Percentiles rank a stretch among this genome's conserved stretches.
Conservation (phyloP, 1,284 basidiomycete genomes). For the Cutaneotrichosporon cyanovorans region DNA sequence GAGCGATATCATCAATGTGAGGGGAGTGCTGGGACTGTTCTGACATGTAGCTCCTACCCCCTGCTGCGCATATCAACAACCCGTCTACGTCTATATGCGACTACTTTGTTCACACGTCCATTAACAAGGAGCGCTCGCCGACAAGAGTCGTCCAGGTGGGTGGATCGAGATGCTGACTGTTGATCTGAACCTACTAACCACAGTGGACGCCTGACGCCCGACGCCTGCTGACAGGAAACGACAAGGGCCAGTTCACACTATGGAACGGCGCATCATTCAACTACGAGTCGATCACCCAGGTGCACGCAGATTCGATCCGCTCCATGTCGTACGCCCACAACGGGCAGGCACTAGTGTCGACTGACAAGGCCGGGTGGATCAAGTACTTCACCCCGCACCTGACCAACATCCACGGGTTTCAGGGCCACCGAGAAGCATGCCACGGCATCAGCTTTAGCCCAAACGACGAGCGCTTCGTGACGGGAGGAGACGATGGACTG, state of each 20-base stretch:
- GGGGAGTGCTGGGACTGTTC: constrained; percentile 22
- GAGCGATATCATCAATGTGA: constrained; percentile 74
- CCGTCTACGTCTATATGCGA: constrained; percentile 86
- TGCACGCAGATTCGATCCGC: constrained; percentile 90
- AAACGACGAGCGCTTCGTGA: constrained; percentile 84
- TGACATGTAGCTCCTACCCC: constrained; percentile 67
- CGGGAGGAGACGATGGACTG: constrained; percentile 87
- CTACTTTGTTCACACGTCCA: constrained; percentile 94
- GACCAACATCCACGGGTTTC: constrained; percentile 93
- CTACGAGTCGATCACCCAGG: constrained; percentile 97
- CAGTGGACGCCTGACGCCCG: constrained; percentile 96
- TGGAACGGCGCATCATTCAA: constrained; percentile 99
- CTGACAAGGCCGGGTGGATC: constrained; percentile 87
- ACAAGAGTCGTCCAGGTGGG: constrained; percentile 86
- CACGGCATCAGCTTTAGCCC: constrained; percentile 86
- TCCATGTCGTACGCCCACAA: constrained; percentile 84
- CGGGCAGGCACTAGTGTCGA: constrained; percentile 81
- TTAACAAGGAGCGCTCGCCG: constrained; percentile 95
- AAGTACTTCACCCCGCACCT: constrained; percentile 99
- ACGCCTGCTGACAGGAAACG: constrained; percentile 86
- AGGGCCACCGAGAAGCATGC: constrained; percentile 82
- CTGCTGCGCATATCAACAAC: constrained; percentile 81
- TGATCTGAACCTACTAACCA: background rate
- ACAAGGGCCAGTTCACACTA: constrained; percentile 94
- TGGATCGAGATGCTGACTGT: no score